Base-by-base conservation (phyloP, 768 basidiomycete genomes). In the Russula compacta region DNA sequence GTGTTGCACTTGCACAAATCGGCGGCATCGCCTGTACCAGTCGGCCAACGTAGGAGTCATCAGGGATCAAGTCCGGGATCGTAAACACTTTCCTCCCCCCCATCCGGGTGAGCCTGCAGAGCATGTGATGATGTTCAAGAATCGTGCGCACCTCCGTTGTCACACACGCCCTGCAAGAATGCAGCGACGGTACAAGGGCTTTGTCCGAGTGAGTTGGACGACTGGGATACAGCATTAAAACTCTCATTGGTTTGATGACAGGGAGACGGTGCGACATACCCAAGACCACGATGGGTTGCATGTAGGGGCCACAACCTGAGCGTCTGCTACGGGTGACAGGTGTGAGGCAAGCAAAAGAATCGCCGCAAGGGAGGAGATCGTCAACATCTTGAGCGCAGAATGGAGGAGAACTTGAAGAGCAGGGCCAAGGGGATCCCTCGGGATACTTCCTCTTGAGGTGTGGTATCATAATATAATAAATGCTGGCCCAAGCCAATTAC, bases 1-100 rank as follows among this genome's bases (percentile, higher is more conserved):
- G 66, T 66, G 24, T 70, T 72, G 61, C 74, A 75, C 40, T 69
- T 62, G 64, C 74, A 73, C 14, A 21, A 6, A 52, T 74, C 69
- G 58, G 59, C 17, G 36, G 70, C 40, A 51, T 56, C 46, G 29
- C n/a, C 53, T 60, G 69, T 72, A 70, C 56, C 61, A 1, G 39
- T 49, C 6, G 61, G 57, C 61, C 61, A 24, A 40, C 24, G 42
- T 63, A 58, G 36, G 61, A 63, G 42, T 53, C 21, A 1, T 44
- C 46, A 6, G 44, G 4, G 5, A 8, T 9, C 52, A 63, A 39
- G 3, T 0, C 1, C 6, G 61, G 61, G 14, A 63, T 54, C 14
- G 17, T 32, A 6, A 49, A 63, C 11, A 11, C 61, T 61, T 9
- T 19, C 7, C 15, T 10, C 44, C 19, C 3, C 44, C 44, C 12